Conservation (phyloP, 2,329 filamentous ascomycete species). For the Sporothrix globosa region DNA sequence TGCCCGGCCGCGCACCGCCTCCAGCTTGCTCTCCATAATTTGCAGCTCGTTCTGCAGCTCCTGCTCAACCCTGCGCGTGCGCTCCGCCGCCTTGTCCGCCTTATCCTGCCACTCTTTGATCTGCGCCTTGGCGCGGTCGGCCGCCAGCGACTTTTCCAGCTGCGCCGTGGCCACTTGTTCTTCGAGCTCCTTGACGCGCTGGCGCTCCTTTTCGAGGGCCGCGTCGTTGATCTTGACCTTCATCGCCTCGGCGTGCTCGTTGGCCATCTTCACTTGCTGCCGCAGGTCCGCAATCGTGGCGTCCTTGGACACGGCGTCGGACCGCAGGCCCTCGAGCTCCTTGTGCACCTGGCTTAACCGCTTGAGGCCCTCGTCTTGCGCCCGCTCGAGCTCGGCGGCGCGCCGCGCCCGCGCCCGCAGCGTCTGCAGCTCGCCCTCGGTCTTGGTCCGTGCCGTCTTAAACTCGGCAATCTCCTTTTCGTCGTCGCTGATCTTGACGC, state of each 20-base stretch:
- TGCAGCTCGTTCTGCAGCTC: conserved; percentile 79
- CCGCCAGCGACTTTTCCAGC: conserved; percentile 75
- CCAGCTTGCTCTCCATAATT: conserved; percentile 84
- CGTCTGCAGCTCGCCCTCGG: conserved; percentile 53
- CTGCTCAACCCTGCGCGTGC: conserved; percentile 66
- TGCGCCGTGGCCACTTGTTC: conserved; percentile 66
- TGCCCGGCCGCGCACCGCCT: conserved; percentile 79
- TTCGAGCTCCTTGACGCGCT: conserved; percentile 56
- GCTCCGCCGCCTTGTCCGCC: conserved; percentile 72
- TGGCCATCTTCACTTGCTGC: conserved; percentile 68
- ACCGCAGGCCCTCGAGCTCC: conserved; percentile 56
- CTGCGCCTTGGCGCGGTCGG: conserved; percentile 68
- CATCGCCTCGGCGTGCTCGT: conserved; percentile 66
- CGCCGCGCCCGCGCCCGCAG: conserved; percentile 54
- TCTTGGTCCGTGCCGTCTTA: conserved; percentile 62
- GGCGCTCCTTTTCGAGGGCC: conserved; percentile 67
- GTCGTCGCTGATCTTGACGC: conserved; percentile 64
- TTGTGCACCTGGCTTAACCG: conserved; percentile 62
- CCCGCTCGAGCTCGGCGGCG: conserved; percentile 60
- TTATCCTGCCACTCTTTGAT: conserved; percentile 74
- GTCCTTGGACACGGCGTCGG: conserved; percentile 66
- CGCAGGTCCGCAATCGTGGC: conserved; percentile 69
- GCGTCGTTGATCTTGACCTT: conserved; percentile 69
- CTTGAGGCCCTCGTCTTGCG: conserved; percentile 56
- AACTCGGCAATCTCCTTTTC: conserved; percentile 67